A percentile compares a stretch with the other conserved stretches of the same genome.
Conservation (phyloP, 306 rosid genomes). For the Corylus americana region DNA sequence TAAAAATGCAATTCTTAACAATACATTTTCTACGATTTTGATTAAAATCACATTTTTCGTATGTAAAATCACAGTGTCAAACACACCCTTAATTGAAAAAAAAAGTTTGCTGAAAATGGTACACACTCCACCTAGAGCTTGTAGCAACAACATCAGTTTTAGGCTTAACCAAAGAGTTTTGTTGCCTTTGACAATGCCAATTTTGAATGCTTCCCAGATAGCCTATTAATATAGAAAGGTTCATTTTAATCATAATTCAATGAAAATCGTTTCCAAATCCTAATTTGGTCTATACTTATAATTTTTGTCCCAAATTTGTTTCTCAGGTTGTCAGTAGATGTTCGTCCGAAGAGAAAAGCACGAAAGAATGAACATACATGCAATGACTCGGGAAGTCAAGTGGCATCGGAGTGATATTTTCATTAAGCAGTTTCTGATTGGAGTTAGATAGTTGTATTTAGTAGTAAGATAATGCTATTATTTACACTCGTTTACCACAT, state of each 20-base stretch:
- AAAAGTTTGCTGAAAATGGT: not conserved
- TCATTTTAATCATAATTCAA: not conserved
- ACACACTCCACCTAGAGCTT: not conserved
- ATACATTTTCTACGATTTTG: too few relatives aligned
- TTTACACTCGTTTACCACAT: too few relatives aligned
- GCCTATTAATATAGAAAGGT: too few relatives aligned
- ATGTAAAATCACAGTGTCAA: too few relatives aligned
- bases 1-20: too few relatives aligned
- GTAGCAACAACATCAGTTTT: not conserved
- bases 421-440: not conserved
- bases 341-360: constrained; percentile 44
- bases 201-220: not conserved
- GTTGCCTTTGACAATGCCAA: not conserved
- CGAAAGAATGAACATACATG: constrained; percentile 29
- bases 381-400: constrained; percentile 60
- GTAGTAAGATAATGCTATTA: not conserved
- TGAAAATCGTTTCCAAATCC: not conserved
- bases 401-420: constrained; percentile 49
- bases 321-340: constrained; percentile 51
- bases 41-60: too few relatives aligned
- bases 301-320: not conserved
- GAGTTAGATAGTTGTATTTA: not conserved
- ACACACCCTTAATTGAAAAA: too few relatives aligned
- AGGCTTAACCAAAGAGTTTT: not conserved
- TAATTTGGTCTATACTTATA: not conserved